Evolutionary conservation across 345 rosid species (phyloP).

Genomic region (Dimocarpus longan): DNA sequence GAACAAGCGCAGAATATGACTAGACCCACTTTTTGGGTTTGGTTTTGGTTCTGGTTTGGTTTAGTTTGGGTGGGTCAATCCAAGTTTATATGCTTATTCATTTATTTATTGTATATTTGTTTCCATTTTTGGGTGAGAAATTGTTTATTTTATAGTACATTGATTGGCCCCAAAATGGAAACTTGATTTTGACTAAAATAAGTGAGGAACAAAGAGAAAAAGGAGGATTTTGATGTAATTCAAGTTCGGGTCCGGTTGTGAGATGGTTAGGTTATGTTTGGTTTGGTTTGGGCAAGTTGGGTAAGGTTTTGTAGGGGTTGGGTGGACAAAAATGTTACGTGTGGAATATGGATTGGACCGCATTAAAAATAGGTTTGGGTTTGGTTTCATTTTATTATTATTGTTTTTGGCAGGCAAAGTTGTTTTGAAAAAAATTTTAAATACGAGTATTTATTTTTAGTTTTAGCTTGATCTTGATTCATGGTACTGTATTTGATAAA

Average conservation of each 20-base stretch:
- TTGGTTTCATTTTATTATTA: no score
- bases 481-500: no score
- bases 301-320: not conserved
- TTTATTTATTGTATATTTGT: not conserved
- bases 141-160: not conserved
- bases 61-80: slow-evolving; percentile 18
- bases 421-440: no score
- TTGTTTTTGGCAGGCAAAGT: no score
- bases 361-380: not conserved
- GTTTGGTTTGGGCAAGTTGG: not conserved
- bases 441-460: no score
- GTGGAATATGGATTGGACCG: not conserved
- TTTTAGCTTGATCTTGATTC: no score
- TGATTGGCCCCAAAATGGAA: not conserved
- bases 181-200: not conserved
- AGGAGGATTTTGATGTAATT: not conserved
- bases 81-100: not conserved
- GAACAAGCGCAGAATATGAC: slow-evolving; percentile 8
- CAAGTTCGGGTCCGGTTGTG: slow-evolving; percentile 4
- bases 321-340: not conserved
- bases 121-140: not conserved
- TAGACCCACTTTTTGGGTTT: slow-evolving; percentile 1
- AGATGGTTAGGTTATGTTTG: not conserved
- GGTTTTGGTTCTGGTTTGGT: slow-evolving; percentile 22
- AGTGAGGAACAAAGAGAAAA: not conserved